Conservation (phyloP, 1,284 basidiomycete species). For the Macrocystidia cucumis region DNA sequence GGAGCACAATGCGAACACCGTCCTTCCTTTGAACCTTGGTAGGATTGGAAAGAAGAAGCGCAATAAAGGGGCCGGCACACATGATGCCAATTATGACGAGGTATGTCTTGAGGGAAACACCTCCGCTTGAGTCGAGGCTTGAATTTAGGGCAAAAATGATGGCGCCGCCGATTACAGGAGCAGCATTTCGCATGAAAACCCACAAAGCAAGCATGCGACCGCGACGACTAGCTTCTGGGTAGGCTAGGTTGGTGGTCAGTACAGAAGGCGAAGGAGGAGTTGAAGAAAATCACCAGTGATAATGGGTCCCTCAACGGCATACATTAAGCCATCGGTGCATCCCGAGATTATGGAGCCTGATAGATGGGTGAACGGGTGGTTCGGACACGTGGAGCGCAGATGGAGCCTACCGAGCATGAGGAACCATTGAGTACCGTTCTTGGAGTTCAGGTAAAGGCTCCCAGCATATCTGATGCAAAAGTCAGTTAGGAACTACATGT, state of each 20-base stretch:
- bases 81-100: constrained; percentile 26
- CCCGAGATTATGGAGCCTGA: constrained; percentile 21
- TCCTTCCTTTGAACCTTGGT: constrained; percentile 23
- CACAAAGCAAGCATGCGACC: constrained; percentile 25
- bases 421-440: constrained; percentile 27
- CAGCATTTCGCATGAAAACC: constrained; percentile 25
- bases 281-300: constrained; percentile 18
- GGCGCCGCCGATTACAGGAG: constrained; percentile 24
- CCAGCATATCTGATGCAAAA: constrained; percentile 23
- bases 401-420: constrained; percentile 18
- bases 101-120: constrained; percentile 23
- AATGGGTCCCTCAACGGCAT: constrained; percentile 24
- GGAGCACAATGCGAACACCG: constrained; percentile 20
- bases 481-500: too few species aligned
- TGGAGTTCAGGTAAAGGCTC: constrained; percentile 24
- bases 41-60: constrained; percentile 20
- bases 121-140: constrained; percentile 18
- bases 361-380: constrained; percentile 5
- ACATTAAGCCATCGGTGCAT: constrained; percentile 24
- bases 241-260: constrained; percentile 12
- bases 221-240: constrained; percentile 22
- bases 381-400: not conserved
- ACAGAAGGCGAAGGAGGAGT: not conserved
- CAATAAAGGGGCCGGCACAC: constrained; percentile 25
- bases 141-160: constrained; percentile 25